Percentiles rank a stretch among this genome's conserved stretches.
These are phyloP conservation scores for Exophiala aquamarina DNA, from an alignment of 2,329 filamentous ascomycete species.

Conservation along the genomic window DNA sequence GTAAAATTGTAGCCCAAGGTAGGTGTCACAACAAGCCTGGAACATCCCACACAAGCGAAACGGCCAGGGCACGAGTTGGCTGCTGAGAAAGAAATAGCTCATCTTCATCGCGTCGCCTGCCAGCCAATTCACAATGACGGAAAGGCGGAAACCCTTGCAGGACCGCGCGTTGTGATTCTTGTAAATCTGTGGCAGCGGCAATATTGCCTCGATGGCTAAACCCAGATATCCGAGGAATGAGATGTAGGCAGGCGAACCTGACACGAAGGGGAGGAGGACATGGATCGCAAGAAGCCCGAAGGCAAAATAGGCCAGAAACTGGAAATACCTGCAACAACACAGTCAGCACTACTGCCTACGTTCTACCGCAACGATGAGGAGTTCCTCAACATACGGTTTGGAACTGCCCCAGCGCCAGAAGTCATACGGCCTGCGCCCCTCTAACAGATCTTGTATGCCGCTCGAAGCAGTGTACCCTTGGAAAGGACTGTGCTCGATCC, in stretches of 20 bases:
- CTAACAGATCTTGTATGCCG: constrained; percentile 23
- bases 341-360: too few relatives aligned
- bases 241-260: constrained; percentile 43
- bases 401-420: constrained; percentile 65
- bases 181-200: constrained; percentile 49
- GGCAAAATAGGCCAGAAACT: constrained; percentile 18
- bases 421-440: constrained; percentile 52
- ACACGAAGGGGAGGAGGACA: constrained; percentile 51
- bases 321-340: constrained; percentile 18
- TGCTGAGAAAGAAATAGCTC: constrained; percentile 49
- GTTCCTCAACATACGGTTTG: constrained; percentile 51
- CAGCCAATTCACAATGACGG: constrained; percentile 49
- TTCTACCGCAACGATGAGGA: background rate
- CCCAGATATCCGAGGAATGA: constrained; percentile 45
- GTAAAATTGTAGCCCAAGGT: constrained; percentile 49
- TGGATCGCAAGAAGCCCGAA: constrained; percentile 53
- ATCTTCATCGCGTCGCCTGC: constrained; percentile 52
- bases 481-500: constrained; percentile 44
- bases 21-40: constrained; percentile 48
- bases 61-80: constrained; percentile 45
- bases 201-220: constrained; percentile 48
- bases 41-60: constrained; percentile 51
- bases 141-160: constrained; percentile 50
- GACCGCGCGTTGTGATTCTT: constrained; percentile 48
- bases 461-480: constrained; percentile 29